phyloP scores from a whole-genome alignment of 352 stramenopile genomes.

The Pseudoperonospora humuli region DNA sequence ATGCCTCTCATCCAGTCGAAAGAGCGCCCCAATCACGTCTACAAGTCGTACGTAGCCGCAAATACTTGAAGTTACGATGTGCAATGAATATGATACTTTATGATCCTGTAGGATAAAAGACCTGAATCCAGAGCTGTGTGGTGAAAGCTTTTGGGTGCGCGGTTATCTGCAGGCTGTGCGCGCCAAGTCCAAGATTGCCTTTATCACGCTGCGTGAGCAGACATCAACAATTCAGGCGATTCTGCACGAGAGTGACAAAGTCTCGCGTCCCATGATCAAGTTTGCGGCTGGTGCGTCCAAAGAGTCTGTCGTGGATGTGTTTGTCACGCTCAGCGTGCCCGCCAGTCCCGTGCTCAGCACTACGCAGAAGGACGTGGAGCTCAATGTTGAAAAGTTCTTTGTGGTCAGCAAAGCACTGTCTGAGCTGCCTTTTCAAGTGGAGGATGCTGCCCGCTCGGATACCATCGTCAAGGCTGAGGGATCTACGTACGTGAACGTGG shows the following conservation, averaged over 20 bases:
- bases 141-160: slow-evolving; percentile 91
- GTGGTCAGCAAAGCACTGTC: slow-evolving; percentile 90
- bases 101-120: slow-evolving; percentile 22
- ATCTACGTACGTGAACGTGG: slow-evolving; percentile 82
- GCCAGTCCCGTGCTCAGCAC: slow-evolving; percentile 89
- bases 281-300: slow-evolving; percentile 91
- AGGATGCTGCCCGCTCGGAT: slow-evolving; percentile 91
- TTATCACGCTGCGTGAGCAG: slow-evolving; percentile 95
- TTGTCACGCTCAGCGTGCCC: slow-evolving; percentile 86
- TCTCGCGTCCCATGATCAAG: slow-evolving; percentile 95
- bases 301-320: slow-evolving; percentile 96
- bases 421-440: slow-evolving; percentile 91
- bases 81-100: neutral
- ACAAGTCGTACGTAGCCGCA: slow-evolving; percentile 55
- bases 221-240: slow-evolving; percentile 95
- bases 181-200: slow-evolving; percentile 91
- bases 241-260: slow-evolving; percentile 79
- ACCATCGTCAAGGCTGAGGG: slow-evolving; percentile 71
- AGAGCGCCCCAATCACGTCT: slow-evolving; percentile 48
- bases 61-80: slow-evolving; percentile 3
- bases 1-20: slow-evolving; percentile 87
- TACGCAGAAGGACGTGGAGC: slow-evolving; percentile 92
- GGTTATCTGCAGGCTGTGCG: slow-evolving; percentile 93
- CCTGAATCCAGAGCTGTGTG: slow-evolving; percentile 72
- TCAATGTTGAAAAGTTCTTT: slow-evolving; percentile 92